These are phyloP conservation scores for Dittrichia graveolens DNA, from an alignment of 129 eudicot genomes.

Conservation along the genomic window DNA sequence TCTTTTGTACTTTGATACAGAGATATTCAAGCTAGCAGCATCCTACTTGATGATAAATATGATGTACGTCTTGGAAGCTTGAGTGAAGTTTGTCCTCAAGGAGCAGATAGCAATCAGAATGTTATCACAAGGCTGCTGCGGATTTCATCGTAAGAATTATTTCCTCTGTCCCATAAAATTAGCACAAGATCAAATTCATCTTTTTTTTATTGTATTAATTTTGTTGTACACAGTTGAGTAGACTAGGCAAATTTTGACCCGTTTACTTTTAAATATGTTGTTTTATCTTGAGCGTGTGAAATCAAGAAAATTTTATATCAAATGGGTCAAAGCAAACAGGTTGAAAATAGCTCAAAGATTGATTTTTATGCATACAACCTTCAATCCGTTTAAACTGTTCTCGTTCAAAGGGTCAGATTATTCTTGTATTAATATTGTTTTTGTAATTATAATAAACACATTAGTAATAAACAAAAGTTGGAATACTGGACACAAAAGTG, in stretches of 20 bases:
- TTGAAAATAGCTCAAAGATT: background rate
- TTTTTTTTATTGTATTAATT: background rate
- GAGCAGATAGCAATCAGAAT: conserved; percentile 52
- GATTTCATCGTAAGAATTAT: conserved; percentile 60
- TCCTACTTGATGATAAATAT: conserved; percentile 82
- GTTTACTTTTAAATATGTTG: background rate
- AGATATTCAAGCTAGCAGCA: conserved; percentile 82
- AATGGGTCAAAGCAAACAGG: background rate
- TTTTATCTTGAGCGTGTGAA: background rate
- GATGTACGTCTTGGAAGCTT: conserved; percentile 87
- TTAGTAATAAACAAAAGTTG: too few species aligned
- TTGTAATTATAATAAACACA: background rate
- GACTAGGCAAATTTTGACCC: background rate
- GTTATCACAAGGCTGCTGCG: conserved; percentile 59
- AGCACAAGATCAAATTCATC: background rate
- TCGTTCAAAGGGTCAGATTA: background rate
- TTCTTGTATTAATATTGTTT: background rate
- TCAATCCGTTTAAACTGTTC: background rate
- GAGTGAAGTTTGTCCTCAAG: conserved; percentile 64
- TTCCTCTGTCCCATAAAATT: background rate
- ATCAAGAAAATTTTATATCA: background rate
- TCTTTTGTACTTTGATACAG: conserved; percentile 32
- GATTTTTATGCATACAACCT: background rate
- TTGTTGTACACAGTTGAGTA: background rate
- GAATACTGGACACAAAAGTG: too few species aligned